Base-by-base conservation (phyloP, 192 early-diverging fungal species). In the Nowakowskiella sp. region DNA sequence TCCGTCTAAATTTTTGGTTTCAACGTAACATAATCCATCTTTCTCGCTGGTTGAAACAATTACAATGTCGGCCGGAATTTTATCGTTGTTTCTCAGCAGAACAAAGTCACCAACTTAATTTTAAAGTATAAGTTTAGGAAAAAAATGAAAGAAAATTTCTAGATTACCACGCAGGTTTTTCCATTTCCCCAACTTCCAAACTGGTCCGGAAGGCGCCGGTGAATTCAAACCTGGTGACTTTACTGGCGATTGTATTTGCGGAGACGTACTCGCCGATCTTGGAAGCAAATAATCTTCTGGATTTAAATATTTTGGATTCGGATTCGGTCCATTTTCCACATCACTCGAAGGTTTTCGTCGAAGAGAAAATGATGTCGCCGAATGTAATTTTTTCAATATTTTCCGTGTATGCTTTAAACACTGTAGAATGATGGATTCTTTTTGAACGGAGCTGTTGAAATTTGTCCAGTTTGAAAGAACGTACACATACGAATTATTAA, bases 1-100 rank as follows among this genome's bases (percentile, higher is more conserved):
- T 6, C 94, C 94, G 54, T 97, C 94, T 45, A 97, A 61, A 63
- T 94, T 91, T 60, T 90, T 92, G 4, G 94, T 97, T 65, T 95
- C 94, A 16, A 93, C 78, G 62, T 85, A 94, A 58, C 88, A 91
- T 7, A 79, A 60, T 9, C 74, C 76, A 36, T 90, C 85, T 3
- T 77, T 76, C 34, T 89, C 86, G 4, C 83, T 83, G 2, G 90
- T 86, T 1, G 89, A 76, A 26, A 94, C 57, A 31, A 94, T 73
- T 23, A 92, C 67, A 28, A 89, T 71, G 53, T 94, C 92, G 0
- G 92, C 87, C 0, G 92, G 92, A 13, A 89, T 80, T 4, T 76
- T 72, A 52, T 94, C 88, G 55, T 86, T 81, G 54, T 90, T 90
- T 31, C 73, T 67, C 42, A 94, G 76, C 32, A 82, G 73, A 22